These are phyloP conservation scores for Gymnopus androsaceus DNA, from an alignment of 1,284 basidiomycete species.

Conservation along the genomic window DNA sequence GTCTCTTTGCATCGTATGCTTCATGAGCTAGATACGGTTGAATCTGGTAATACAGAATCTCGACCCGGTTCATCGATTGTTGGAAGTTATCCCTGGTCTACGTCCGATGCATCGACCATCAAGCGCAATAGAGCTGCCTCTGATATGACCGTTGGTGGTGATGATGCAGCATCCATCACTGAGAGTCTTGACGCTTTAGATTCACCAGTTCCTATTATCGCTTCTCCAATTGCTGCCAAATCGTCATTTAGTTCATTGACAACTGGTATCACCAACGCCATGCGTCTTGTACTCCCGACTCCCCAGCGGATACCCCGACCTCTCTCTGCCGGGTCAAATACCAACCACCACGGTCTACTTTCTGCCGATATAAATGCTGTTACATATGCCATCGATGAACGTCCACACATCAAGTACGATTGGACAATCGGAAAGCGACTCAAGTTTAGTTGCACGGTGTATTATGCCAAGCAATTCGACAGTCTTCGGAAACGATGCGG, in stretches of 20 bases:
- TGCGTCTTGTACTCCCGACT: conserved; percentile 51
- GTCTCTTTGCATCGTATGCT: conserved; percentile 53
- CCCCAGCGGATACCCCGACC: conserved; percentile 32
- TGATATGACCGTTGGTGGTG: conserved; percentile 37
- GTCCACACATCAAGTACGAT: conserved; percentile 79
- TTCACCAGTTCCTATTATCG: conserved; percentile 5
- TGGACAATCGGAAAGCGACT: conserved; percentile 73
- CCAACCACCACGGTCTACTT: conserved; percentile 51
- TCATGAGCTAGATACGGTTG: conserved; percentile 45
- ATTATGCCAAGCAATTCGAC: conserved; percentile 80
- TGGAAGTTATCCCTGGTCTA: conserved; percentile 17
- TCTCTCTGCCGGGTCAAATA: conserved; percentile 32
- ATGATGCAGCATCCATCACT: conserved; percentile 18
- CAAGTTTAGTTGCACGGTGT: conserved; percentile 76
- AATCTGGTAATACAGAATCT: conserved; percentile 10
- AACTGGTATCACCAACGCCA: conserved; percentile 54
- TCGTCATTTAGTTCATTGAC: conserved; percentile 51
- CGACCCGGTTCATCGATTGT: conserved; percentile 24
- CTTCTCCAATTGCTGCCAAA: conserved; percentile 22
- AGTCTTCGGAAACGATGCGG: conserved; percentile 63
- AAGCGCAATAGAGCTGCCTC: conserved; percentile 27
- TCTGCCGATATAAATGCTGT: conserved; percentile 42
- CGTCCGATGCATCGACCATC: conserved; percentile 37
- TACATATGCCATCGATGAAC: conserved; percentile 55
- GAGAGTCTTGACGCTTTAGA: not conserved